Conservation (phyloP, 2,329 filamentous ascomycete species). For the Penicillium freii region DNA sequence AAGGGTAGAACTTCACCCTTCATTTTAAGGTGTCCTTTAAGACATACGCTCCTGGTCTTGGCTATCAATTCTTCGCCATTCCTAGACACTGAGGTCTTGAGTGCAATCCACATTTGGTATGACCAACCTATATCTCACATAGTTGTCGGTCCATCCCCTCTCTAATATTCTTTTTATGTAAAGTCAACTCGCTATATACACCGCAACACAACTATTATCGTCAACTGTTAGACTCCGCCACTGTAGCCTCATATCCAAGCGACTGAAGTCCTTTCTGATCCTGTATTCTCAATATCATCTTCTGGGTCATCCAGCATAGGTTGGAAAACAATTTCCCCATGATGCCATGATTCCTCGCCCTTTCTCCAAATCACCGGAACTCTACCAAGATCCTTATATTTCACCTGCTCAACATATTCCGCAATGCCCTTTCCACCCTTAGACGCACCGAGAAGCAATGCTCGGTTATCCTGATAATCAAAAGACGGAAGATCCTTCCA, state of each 20-base stretch:
- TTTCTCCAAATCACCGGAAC: constrained; percentile 3
- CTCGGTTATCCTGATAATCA: constrained; percentile 8
- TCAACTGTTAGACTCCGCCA: neutral
- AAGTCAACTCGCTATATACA: neutral
- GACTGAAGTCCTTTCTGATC: neutral
- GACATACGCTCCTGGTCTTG: no score
- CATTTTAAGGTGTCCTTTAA: no score
- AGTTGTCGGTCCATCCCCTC: neutral
- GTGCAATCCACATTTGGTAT: no score
- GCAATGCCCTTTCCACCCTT: constrained; percentile 1
- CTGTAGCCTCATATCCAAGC: neutral
- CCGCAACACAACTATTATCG: neutral
- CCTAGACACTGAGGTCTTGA: no score
- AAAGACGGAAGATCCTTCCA: constrained; percentile 5
- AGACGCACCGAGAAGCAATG: constrained; percentile 1
- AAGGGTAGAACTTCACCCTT: neutral
- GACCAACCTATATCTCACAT: no score
- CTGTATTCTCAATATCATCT: neutral
- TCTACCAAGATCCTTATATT: neutral
- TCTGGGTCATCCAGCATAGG: neutral
- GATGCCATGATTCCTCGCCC: neutral
- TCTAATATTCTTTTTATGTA: neutral
- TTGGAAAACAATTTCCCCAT: constrained; percentile 1
- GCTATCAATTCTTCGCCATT: no score
- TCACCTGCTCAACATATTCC: neutral